Conservation (phyloP, 352 stramenopile species). For the Pythium rishiriense region DNA sequence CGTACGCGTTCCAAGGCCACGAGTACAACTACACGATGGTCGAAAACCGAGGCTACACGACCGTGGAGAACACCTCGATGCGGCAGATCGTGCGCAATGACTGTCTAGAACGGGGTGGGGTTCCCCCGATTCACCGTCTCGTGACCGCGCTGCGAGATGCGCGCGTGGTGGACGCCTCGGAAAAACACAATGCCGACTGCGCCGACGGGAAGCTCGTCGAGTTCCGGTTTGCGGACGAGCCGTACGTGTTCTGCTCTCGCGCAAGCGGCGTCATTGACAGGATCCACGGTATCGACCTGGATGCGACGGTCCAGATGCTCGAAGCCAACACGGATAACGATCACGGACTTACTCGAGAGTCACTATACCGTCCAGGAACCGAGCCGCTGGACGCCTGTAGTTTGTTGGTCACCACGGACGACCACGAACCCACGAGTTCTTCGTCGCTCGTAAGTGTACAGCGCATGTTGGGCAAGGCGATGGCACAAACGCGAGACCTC, state of each 20-base stretch:
- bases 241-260: slow-evolving; percentile 15
- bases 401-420: neutral
- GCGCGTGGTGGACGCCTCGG: neutral
- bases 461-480: neutral
- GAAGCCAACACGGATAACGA: neutral
- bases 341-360: neutral
- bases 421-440: neutral
- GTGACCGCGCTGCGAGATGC: neutral
- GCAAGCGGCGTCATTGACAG: neutral
- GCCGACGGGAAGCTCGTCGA: slow-evolving; percentile 8
- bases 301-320: slow-evolving; percentile 11
- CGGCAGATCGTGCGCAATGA: slow-evolving; percentile 2
- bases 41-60: slow-evolving; percentile 2
- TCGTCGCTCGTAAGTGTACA: neutral
- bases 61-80: neutral
- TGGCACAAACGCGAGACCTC: neutral
- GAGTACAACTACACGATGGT: slow-evolving; percentile 11
- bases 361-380: neutral
- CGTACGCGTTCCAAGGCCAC: slow-evolving; percentile 5
- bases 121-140: neutral
- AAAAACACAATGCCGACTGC: neutral
- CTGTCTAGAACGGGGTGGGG: neutral
- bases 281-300: slow-evolving; percentile 14
- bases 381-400: neutral
- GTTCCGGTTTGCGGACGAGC: slow-evolving; percentile 14